Evolutionary conservation across 306 rosid species (phyloP).

Genomic region (Ormosia semicastrata): DNA sequence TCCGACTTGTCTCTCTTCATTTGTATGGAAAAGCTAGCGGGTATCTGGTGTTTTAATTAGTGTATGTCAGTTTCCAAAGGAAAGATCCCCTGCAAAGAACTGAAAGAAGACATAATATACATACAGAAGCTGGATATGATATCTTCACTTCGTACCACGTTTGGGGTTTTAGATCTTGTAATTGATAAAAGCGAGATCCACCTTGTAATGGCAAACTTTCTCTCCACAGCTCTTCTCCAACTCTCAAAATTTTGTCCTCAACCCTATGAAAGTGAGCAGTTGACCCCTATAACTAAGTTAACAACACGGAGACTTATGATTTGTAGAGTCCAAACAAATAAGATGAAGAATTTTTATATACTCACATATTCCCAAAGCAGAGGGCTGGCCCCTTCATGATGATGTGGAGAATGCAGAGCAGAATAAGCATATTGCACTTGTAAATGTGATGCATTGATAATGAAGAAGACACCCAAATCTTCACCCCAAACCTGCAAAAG

Average conservation of each 20-base stretch:
- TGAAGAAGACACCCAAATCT: neutral
- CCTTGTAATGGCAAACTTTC: conserved; percentile 61
- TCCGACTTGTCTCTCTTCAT: conserved; percentile 54
- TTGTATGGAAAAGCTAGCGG: conserved; percentile 67
- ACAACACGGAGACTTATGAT: neutral
- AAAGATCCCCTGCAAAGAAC: conserved; percentile 25
- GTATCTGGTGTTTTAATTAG: conserved; percentile 54
- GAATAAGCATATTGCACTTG: conserved; percentile 24
- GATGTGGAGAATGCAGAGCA: conserved; percentile 35
- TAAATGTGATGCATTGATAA: conserved; percentile 18
- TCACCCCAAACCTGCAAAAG: conserved; percentile 35
- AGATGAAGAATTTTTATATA: conserved; percentile 6
- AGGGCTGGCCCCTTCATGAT: conserved; percentile 37
- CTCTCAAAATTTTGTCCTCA: conserved; percentile 54
- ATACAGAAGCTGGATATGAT: conserved; percentile 97
- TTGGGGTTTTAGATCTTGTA: conserved; percentile 66
- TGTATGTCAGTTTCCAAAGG: conserved; percentile 31
- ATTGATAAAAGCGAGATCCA: conserved; percentile 69
- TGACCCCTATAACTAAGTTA: conserved; percentile 11
- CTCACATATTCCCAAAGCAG: conserved; percentile 51
- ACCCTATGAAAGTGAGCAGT: conserved; percentile 35
- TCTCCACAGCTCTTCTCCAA: conserved; percentile 74
- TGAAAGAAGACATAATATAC: conserved; percentile 40
- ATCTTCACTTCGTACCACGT: conserved; percentile 96
- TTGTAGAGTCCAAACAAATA: neutral